Conservation (phyloP, 1,284 basidiomycete genomes). For the Afroboletus lepidellus region DNA sequence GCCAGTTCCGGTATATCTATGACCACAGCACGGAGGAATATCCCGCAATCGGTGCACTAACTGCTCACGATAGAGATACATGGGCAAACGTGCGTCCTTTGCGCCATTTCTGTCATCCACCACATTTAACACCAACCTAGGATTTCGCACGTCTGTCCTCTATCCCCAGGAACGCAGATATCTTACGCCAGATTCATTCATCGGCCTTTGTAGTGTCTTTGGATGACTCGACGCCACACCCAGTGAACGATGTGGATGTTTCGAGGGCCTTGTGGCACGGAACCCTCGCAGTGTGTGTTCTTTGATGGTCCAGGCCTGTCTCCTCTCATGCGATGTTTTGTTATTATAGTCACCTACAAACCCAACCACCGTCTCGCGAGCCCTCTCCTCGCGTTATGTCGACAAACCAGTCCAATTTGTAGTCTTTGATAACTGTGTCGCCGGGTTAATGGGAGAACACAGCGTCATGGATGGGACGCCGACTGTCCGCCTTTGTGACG, state of each 20-base stretch:
- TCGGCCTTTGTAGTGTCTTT: constrained; percentile 81
- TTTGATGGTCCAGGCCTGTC: not conserved
- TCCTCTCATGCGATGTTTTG: not conserved
- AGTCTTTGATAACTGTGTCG: constrained; percentile 74
- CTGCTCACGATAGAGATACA: constrained; percentile 75
- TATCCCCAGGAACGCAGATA: constrained; percentile 57
- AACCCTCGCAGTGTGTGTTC: constrained; percentile 33
- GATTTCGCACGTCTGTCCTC: constrained; percentile 62
- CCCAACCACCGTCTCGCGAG: constrained; percentile 33
- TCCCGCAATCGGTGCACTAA: constrained; percentile 75
- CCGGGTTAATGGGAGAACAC: constrained; percentile 90
- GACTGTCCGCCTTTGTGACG: constrained; percentile 60
- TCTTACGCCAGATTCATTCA: constrained; percentile 75
- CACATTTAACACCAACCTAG: constrained; percentile 33
- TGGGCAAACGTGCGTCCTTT: constrained; percentile 69
- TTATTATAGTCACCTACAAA: constrained; percentile 13
- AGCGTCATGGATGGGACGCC: constrained; percentile 88
- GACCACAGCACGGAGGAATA: constrained; percentile 59
- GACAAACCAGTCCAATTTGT: constrained; percentile 86
- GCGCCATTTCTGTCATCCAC: not conserved
- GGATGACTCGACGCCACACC: constrained; percentile 57
- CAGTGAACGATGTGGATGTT: constrained; percentile 45
- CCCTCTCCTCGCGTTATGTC: constrained; percentile 72
- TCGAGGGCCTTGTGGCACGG: constrained; percentile 77
- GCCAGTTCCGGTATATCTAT: constrained; percentile 76